Evolutionary conservation across 2,329 filamentous ascomycete genomes (phyloP).

Genomic region (Dactylellina sp.): DNA sequence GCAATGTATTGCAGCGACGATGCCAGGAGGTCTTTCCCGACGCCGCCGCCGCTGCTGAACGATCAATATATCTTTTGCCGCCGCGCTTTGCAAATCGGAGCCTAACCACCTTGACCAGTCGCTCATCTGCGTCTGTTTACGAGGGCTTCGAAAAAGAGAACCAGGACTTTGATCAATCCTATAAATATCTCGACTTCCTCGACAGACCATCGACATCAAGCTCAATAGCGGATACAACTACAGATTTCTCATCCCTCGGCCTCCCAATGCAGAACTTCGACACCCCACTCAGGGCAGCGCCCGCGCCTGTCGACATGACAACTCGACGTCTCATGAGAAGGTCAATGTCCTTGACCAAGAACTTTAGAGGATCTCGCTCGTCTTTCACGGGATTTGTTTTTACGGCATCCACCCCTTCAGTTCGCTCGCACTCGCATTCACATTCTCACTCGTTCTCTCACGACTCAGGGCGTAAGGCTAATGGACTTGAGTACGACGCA

Average conservation of each 20-base stretch:
- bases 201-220: constrained; percentile 61
- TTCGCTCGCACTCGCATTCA: constrained; percentile 47
- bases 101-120: constrained; percentile 62
- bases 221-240: constrained; percentile 56
- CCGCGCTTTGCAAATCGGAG: constrained; percentile 63
- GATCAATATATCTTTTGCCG: constrained; percentile 69
- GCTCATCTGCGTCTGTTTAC: constrained; percentile 59
- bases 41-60: constrained; percentile 71
- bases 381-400: constrained; percentile 56
- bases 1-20: constrained; percentile 70
- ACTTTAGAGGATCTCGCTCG: constrained; percentile 51
- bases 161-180: constrained; percentile 33
- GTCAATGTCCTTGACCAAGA: constrained; percentile 54
- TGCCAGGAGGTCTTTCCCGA: constrained; percentile 70
- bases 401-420: constrained; percentile 47
- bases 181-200: constrained; percentile 59
- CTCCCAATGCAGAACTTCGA: constrained; percentile 57
- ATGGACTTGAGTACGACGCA: constrained; percentile 77
- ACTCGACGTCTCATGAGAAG: constrained; percentile 47
- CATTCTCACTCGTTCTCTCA: constrained; percentile 42
- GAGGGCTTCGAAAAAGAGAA: constrained; percentile 55
- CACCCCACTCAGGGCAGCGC: constrained; percentile 34
- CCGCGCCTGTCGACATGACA: constrained; percentile 42
- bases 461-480: constrained; percentile 61
- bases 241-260: constrained; percentile 55